Evolutionary conservation across 2,329 filamentous ascomycete species (phyloP).

Genomic region (Aspergillus sp.): DNA sequence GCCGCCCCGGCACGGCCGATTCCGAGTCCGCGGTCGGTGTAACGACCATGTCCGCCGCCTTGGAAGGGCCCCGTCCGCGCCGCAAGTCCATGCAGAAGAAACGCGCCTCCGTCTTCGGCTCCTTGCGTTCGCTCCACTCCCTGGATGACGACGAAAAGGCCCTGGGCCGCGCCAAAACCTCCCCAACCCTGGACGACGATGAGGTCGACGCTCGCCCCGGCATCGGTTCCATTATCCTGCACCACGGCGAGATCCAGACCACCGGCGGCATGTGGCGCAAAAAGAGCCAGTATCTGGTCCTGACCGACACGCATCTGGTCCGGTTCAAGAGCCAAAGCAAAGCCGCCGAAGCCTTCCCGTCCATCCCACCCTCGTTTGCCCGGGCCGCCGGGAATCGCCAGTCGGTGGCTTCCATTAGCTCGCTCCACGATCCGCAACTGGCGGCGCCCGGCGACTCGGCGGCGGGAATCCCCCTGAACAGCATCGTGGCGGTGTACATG

Average conservation of each 20-base stretch:
- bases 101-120: conserved; percentile 59
- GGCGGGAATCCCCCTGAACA: conserved; percentile 58
- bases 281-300: conserved; percentile 69
- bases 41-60: conserved; percentile 19
- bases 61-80: conserved; percentile 34
- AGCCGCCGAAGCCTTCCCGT: conserved; percentile 63
- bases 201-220: conserved; percentile 37
- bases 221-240: conserved; percentile 53
- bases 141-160: conserved; percentile 54
- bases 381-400: conserved; percentile 52
- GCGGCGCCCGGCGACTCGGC: conserved; percentile 56
- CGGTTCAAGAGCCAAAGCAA: conserved; percentile 68
- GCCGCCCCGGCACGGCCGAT: conserved; percentile 28
- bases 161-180: conserved; percentile 50
- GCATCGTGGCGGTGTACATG: conserved; percentile 66
- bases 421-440: conserved; percentile 61
- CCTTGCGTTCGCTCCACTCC: conserved; percentile 54
- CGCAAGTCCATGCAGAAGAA: conserved; percentile 47
- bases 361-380: conserved; percentile 43
- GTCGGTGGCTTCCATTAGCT: conserved; percentile 59
- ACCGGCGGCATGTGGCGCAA: conserved; percentile 69
- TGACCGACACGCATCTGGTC: conserved; percentile 67
- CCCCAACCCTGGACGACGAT: conserved; percentile 47
- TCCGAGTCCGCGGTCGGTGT: conserved; percentile 25
- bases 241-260: conserved; percentile 70